Percentiles rank a stretch among this genome's conserved stretches.
Evolutionary conservation across 257 asterid genomes (phyloP).

Genomic region (Solanum ahanhuiri): DNA sequence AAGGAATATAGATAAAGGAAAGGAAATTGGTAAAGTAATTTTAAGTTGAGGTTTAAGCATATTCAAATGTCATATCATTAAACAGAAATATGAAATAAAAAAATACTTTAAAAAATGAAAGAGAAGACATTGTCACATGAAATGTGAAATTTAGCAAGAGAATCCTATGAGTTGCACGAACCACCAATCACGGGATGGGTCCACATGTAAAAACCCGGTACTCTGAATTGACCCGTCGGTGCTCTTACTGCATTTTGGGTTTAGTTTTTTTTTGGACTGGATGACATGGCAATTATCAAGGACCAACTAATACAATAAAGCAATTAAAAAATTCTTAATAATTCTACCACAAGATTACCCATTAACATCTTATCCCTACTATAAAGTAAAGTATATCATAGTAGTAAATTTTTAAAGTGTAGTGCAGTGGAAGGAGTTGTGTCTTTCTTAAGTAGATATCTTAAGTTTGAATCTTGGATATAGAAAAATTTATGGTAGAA

Average conservation of each 20-base stretch:
- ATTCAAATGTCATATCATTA: not conserved
- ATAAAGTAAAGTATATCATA: not conserved
- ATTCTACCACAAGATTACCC: too few relatives aligned
- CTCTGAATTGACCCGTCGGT: constrained; percentile 8
- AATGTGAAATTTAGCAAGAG: not conserved
- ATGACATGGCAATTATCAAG: too few relatives aligned
- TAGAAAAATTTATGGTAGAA: too few relatives aligned
- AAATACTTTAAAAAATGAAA: not conserved
- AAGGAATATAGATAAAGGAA: not conserved
- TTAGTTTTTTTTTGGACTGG: not conserved
- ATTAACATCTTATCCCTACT: not conserved
- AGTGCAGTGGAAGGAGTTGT: too few relatives aligned
- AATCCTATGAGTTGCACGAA: not conserved
- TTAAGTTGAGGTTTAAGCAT: not conserved
- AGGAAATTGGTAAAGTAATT: not conserved
- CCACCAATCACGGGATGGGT: constrained; percentile 43
- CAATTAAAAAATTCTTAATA: too few relatives aligned
- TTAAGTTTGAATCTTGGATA: accelerated
- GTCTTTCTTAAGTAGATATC: too few relatives aligned
- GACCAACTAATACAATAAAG: too few relatives aligned
- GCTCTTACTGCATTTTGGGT: not conserved
- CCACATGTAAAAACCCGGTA: constrained; percentile 3
- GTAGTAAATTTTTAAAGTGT: too few relatives aligned
- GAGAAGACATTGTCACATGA: not conserved
- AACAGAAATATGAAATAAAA: not conserved